Evolutionary conservation across 768 basidiomycete species (phyloP), one percentile per base, ranked within the genome.

Genomic region (Agrocybe praecox): DNA sequence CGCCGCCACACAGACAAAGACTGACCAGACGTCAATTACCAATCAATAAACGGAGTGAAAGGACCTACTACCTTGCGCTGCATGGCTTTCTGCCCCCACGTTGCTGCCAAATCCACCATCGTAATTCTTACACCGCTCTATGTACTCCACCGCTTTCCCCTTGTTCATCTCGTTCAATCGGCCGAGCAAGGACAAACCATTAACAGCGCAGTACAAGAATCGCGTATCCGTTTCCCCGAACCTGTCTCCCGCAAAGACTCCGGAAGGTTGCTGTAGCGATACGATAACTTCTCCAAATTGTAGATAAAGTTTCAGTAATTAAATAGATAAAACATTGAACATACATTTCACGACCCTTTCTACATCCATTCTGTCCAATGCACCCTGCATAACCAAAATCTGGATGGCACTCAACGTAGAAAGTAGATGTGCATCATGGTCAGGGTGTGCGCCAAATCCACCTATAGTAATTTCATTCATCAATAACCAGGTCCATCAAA

Each of bases 181-280:
- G 1, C 90, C 90, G 12, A 98, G 84, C 18, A 98, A 81, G 0
- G 93, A 90, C 0, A 98, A 77, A 0, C 89, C 87, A 51, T 81
- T 85, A 52, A 96, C 80, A n/a, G 92, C 91, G 66, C 90, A 92
- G 74, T 93, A 97, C 2, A 85, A 74, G 71, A 98, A 98, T 0
- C 96, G 86, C 0, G 95, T 96, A 66, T 96, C 96, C 36, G 82
- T 82, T 70, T 98, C 96, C n/a, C 96, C 96, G 69, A 87, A 98
- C 2, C 73, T 62, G 68, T 99, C 96, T 2, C 96, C 97, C 0
- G 94, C 85, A 59, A 98, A 98, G 1, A 91, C 80, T 0, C 96
- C 96, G 0, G 90, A 92, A 0, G 85, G 85, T 46, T 91, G 89
- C 67, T 98, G 93, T 2, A 96, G 81, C 0, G 89, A 88, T 6